Conservation (phyloP, 768 basidiomycete genomes). For the Chalciporus piperatus region DNA sequence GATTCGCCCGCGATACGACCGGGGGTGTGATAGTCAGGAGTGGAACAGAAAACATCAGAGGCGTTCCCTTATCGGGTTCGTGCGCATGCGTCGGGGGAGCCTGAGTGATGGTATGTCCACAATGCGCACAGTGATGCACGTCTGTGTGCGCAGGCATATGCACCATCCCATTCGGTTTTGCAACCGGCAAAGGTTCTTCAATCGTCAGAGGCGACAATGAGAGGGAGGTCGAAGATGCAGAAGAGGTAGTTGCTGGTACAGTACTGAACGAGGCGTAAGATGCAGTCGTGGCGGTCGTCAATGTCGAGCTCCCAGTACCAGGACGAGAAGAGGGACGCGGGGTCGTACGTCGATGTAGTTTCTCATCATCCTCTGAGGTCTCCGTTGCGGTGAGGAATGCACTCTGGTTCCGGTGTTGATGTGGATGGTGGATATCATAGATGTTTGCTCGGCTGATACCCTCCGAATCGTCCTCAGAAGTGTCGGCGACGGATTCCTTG, state of each 20-base stretch:
- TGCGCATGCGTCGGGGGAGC: background rate
- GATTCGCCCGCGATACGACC: background rate
- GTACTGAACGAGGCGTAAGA: constrained; percentile 25
- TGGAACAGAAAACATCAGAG: constrained; percentile 31
- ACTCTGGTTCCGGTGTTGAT: constrained; percentile 8
- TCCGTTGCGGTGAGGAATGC: constrained; percentile 2
- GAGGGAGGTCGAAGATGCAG: constrained; percentile 12
- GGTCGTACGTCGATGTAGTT: background rate
- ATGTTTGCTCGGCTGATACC: background rate
- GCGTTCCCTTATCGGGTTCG: constrained; percentile 1
- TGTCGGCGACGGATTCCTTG: constrained; percentile 18
- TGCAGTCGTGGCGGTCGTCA: constrained; percentile 20
- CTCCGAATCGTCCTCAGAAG: constrained; percentile 18
- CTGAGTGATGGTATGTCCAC: constrained; percentile 15
- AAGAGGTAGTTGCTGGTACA: constrained; percentile 11
- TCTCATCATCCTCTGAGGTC: constrained; percentile 5
- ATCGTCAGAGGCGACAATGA: constrained; percentile 13
- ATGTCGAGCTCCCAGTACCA: constrained; percentile 16
- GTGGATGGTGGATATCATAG: background rate
- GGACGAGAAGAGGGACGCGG: constrained; percentile 12
- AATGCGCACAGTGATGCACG: constrained; percentile 10
- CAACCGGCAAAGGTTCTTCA: background rate
- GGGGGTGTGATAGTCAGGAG: constrained; percentile 20
- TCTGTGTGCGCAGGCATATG: background rate
- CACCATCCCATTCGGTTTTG: background rate